phyloP scores from a whole-genome alignment of 1,284 basidiomycete genomes.

The Boletellus deceptivus region DNA sequence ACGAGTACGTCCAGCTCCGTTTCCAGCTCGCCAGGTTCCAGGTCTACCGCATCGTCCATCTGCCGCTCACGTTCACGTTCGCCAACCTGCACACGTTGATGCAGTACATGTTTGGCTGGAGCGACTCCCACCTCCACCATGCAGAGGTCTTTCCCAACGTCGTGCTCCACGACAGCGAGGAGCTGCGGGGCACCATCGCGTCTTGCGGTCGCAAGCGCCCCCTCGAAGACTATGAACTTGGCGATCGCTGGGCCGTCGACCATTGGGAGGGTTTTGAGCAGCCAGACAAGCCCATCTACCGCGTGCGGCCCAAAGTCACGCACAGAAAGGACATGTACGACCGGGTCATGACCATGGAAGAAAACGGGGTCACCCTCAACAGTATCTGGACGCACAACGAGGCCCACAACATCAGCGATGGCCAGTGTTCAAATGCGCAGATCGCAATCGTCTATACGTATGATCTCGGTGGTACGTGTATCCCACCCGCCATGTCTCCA shows the following conservation, averaged over 20 bases:
- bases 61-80: constrained; percentile 37
- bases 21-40: constrained; percentile 34
- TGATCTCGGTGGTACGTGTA: constrained; percentile 17
- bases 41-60: constrained; percentile 31
- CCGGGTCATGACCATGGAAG: constrained; percentile 23
- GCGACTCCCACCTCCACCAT: constrained; percentile 28
- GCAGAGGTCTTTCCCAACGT: constrained; percentile 28
- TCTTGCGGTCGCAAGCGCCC: constrained; percentile 24
- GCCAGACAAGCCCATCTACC: constrained; percentile 25
- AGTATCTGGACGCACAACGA: constrained; percentile 32
- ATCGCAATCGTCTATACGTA: constrained; percentile 35
- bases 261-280: constrained; percentile 20
- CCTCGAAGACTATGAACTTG: constrained; percentile 20
- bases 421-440: constrained; percentile 29
- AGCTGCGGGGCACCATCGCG: constrained; percentile 31
- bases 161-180: constrained; percentile 21
- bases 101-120: constrained; percentile 39
- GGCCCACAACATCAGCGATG: constrained; percentile 26
- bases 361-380: constrained; percentile 25
- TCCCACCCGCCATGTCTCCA: background rate
- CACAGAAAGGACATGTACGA: constrained; percentile 12
- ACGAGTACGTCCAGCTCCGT: constrained; percentile 29
- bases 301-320: constrained; percentile 14
- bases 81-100: constrained; percentile 36
- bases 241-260: constrained; percentile 5